Conservation (phyloP, 768 basidiomycete genomes). For the Pholiota molesta region DNA sequence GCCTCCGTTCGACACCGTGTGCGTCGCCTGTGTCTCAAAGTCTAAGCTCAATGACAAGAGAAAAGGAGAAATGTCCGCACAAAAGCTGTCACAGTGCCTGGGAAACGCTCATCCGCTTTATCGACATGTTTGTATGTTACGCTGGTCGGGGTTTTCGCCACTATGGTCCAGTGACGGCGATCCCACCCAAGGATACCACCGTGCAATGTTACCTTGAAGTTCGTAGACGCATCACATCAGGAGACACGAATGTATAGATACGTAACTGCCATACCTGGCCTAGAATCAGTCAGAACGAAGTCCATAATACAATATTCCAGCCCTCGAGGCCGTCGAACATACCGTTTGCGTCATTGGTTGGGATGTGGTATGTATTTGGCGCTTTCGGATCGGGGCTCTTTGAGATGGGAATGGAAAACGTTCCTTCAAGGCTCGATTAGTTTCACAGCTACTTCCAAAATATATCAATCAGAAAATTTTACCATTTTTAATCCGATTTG, state of each 20-base stretch:
- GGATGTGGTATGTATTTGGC: slow-evolving; percentile 50
- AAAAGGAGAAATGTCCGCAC: slow-evolving; percentile 20
- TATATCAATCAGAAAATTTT: not conserved
- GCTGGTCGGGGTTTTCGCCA: slow-evolving; percentile 41
- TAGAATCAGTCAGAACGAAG: not conserved
- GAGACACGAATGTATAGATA: too few species aligned
- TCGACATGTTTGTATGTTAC: slow-evolving; percentile 59
- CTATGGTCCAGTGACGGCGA: slow-evolving; percentile 56
- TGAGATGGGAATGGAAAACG: slow-evolving; percentile 56
- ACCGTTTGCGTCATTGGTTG: slow-evolving; percentile 55
- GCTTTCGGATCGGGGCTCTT: slow-evolving; percentile 44
- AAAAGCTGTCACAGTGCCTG: slow-evolving; percentile 47
- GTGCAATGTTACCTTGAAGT: slow-evolving; percentile 50
- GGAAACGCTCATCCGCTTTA: slow-evolving; percentile 56
- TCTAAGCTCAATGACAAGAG: too few species aligned
- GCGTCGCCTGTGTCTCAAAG: slow-evolving; percentile 39
- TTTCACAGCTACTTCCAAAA: too few species aligned
- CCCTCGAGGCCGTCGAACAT: slow-evolving; percentile 8
- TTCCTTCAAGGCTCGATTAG: slow-evolving; percentile 33
- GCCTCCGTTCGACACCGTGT: slow-evolving; percentile 47
- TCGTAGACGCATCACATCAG: not conserved
- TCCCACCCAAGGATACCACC: slow-evolving; percentile 63
- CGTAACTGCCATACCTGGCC: not conserved
- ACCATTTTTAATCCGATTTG: slow-evolving; percentile 57
- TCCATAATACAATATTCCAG: not conserved